Evolutionary conservation across 2,329 filamentous ascomycete genomes (phyloP), one percentile per base, ranked within the genome.

Genomic region (Hymenoscyphus fraxineus): DNA sequence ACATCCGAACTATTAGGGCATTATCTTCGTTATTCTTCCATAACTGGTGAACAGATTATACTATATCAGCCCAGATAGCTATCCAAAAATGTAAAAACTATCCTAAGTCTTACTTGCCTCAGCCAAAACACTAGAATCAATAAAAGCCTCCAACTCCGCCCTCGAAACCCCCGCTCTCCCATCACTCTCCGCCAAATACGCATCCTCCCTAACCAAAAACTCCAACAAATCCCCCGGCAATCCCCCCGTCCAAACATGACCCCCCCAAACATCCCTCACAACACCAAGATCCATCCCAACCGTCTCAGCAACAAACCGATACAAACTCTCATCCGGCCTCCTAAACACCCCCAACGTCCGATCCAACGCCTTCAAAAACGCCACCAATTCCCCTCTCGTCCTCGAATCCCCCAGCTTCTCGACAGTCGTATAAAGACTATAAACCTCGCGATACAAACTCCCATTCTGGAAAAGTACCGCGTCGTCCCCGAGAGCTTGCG

Each of bases 121-220:
- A 13, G 58, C 59, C 54, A 67, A 39, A 13, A 67, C 60, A 44
- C 61, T 67, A 3, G 55, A 16, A 63, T 66, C 67, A 59, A 65
- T 64, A 54, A 68, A 58, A 32, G 39, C 61, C 10, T 58, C 39
- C 10, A 68, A 58, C 22, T 65, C 65, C 6, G 61, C 55, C 58
- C 58, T 64, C 41, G 61, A 58, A 51, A 64, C 61, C 31, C 27
- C 58, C 3, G 57, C 60, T 31, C 67, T 44, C 19, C 59, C 57
- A 61, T 65, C 65, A 38, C 22, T 22, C 44, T 66, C 61, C n/a
- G 65, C 65, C 19, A 68, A 39, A 55, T 51, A 68, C 41, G 61
- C 58, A 59, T 68, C 67, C 35, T 67, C 65, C 31, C 32, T 64
- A 2, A 65, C 65, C 9, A 68, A n/a, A 13, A 68, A 59, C 57